Evolutionary conservation across 495 filamentous ascomycete species (phyloP).

Genomic region (Xylaria acuta): DNA sequence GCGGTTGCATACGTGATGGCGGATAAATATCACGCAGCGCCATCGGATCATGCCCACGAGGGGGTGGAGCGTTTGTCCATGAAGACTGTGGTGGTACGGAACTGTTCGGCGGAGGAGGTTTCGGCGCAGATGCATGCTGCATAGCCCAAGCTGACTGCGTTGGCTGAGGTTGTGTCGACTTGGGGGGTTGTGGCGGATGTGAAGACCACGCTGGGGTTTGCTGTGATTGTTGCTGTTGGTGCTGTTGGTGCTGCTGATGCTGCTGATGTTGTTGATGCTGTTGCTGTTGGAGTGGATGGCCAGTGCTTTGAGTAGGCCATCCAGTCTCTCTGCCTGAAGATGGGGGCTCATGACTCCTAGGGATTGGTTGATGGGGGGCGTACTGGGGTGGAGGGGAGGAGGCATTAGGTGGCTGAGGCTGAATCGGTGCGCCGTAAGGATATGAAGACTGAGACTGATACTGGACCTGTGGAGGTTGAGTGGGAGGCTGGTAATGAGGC

Average conservation of each 20-base stretch:
- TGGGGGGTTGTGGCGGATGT: conserved; percentile 48
- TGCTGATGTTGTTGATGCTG: conserved; percentile 41
- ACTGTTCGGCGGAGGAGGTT: conserved; percentile 44
- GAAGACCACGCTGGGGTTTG: conserved; percentile 36
- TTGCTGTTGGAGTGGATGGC: conserved; percentile 37
- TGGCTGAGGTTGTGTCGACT: conserved; percentile 46
- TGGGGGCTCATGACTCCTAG: conserved; percentile 39
- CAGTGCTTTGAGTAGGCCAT: conserved; percentile 37
- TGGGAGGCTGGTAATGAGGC: conserved; percentile 48
- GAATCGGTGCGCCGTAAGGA: conserved; percentile 39
- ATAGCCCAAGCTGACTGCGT: conserved; percentile 51
- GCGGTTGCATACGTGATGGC: conserved; percentile 40
- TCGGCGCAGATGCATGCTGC: conserved; percentile 49
- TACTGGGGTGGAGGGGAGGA: conserved; percentile 48
- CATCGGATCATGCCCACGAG: conserved; percentile 46
- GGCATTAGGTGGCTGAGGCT: conserved; percentile 40
- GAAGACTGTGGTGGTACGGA: conserved; percentile 48
- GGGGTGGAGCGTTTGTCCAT: conserved; percentile 44
- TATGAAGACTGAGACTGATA: conserved; percentile 43
- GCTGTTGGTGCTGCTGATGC: conserved; percentile 42
- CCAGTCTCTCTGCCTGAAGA: conserved; percentile 36
- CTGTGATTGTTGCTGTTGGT: conserved; percentile 33
- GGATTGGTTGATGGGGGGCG: conserved; percentile 36
- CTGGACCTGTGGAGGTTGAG: conserved; percentile 37
- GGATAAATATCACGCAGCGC: conserved; percentile 43